A percentile compares a stretch with the other conserved stretches of the same genome.
Evolutionary conservation across 257 asterid species (phyloP).

Genomic region (Nicotiana paniculata): DNA sequence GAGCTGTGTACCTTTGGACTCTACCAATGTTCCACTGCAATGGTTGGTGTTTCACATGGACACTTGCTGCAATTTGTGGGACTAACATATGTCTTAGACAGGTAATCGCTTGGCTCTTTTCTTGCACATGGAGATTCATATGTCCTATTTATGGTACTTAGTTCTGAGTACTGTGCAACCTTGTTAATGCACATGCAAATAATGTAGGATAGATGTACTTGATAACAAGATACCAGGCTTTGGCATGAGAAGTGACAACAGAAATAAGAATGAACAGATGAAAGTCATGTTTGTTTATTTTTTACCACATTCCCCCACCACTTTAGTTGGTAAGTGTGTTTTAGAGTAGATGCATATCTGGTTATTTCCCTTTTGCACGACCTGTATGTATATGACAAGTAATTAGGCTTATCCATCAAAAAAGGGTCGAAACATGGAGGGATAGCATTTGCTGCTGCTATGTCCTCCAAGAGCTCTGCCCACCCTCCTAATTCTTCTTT

Average conservation of each 20-base stretch:
- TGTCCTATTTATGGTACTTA: neutral
- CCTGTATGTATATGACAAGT: neutral
- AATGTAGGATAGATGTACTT: neutral
- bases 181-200: neutral
- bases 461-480: neutral
- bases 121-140: neutral
- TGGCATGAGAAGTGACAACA: neutral
- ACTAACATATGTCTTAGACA: conserved; percentile 90
- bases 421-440: neutral
- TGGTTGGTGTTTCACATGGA: conserved; percentile 97
- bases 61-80: conserved; percentile 81
- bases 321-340: neutral
- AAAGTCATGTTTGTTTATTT: neutral
- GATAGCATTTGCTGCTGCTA: neutral
- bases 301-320: neutral
- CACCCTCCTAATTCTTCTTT: no score
- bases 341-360: neutral
- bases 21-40: conserved; percentile 95
- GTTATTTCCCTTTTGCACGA: neutral
- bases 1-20: conserved; percentile 84
- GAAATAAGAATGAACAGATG: neutral
- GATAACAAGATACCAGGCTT: neutral
- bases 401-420: neutral
- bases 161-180: neutral
- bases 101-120: conserved; percentile 29